Evolutionary conservation across 768 basidiomycete genomes (phyloP).

Genomic region (Russula dissimulans): DNA sequence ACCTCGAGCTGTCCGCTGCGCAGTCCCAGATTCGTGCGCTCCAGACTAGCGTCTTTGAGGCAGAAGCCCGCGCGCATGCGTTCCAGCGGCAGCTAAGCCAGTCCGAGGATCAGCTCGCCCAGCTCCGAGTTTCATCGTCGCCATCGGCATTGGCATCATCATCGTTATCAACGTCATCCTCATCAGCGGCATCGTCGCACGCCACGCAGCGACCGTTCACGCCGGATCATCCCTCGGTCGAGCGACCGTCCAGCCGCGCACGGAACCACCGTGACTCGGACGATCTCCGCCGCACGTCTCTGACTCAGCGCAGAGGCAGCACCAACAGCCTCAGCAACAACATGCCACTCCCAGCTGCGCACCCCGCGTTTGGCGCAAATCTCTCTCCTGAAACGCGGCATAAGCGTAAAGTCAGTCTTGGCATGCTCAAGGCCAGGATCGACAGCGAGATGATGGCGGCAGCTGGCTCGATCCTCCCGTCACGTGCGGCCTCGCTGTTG

Average conservation of each 20-base stretch:
- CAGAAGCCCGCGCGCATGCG: conserved; percentile 56
- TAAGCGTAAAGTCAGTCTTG: conserved; percentile 74
- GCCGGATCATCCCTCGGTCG: conserved; percentile 27
- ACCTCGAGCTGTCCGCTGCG: conserved; percentile 70
- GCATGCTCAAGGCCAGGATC: conserved; percentile 87
- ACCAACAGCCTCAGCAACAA: conserved; percentile 25
- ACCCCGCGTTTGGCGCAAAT: conserved; percentile 37
- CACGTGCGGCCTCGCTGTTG: conserved; percentile 45
- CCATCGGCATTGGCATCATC: conserved; percentile 25
- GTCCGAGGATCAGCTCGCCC: conserved; percentile 58
- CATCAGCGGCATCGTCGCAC: conserved; percentile 28
- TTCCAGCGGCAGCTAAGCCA: conserved; percentile 57
- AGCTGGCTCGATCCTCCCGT: conserved; percentile 34
- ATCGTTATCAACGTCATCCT: conserved; percentile 27
- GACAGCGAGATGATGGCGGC: conserved; percentile 62
- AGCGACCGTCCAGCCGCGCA: conserved; percentile 37
- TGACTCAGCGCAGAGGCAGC: conserved; percentile 24
- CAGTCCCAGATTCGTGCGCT: conserved; percentile 72
- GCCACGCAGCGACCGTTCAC: conserved; percentile 37
- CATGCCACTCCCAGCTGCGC: conserved; percentile 28
- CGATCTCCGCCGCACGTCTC: conserved; percentile 32
- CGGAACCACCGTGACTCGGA: conserved; percentile 28
- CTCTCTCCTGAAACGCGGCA: conserved; percentile 70
- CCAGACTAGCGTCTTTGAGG: conserved; percentile 64
- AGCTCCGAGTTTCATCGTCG: conserved; percentile 34